Conservation (phyloP, 2,329 filamentous ascomycete genomes). For the Neophaeococcomyces aloes region DNA sequence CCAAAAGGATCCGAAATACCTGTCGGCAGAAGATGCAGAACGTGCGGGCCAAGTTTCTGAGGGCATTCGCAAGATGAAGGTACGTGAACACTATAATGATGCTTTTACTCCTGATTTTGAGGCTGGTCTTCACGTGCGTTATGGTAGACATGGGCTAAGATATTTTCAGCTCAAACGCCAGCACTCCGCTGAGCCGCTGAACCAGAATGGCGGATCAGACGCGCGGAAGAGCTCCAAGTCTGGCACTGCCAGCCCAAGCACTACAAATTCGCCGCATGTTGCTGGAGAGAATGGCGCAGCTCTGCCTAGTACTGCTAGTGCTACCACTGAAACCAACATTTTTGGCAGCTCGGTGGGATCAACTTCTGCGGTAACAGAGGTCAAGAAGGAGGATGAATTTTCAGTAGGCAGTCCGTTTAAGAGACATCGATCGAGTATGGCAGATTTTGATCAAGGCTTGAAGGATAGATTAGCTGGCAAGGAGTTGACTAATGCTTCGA, state of each 20-base stretch:
- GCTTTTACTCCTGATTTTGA: neutral
- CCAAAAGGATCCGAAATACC: conserved; percentile 34
- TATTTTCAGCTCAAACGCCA: conserved; percentile 51
- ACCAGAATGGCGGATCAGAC: conserved; percentile 27
- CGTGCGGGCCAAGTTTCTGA: conserved; percentile 53
- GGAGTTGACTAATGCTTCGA: conserved; percentile 24
- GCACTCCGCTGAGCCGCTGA: conserved; percentile 49
- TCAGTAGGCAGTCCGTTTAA: conserved; percentile 37
- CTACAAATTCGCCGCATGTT: conserved; percentile 29
- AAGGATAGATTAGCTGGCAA: conserved; percentile 30
- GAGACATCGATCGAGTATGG: conserved; percentile 37
- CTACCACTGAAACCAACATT: conserved; percentile 12
- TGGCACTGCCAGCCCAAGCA: conserved; percentile 24
- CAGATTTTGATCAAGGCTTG: conserved; percentile 31
- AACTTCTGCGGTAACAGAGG: conserved; percentile 16
- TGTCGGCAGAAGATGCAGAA: conserved; percentile 52
- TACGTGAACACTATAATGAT: conserved; percentile 28
- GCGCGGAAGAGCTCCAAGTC: conserved; percentile 34
- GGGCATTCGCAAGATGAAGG: conserved; percentile 56
- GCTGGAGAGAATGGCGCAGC: conserved; percentile 26
- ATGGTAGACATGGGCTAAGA: conserved; percentile 21
- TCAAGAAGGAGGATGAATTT: conserved; percentile 27
- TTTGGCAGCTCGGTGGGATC: conserved; percentile 12
- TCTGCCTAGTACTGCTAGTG: conserved; percentile 22
- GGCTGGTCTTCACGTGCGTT: conserved; percentile 4